Conservation (phyloP, 306 rosid species). For the Lathyrus tuberosus region DNA sequence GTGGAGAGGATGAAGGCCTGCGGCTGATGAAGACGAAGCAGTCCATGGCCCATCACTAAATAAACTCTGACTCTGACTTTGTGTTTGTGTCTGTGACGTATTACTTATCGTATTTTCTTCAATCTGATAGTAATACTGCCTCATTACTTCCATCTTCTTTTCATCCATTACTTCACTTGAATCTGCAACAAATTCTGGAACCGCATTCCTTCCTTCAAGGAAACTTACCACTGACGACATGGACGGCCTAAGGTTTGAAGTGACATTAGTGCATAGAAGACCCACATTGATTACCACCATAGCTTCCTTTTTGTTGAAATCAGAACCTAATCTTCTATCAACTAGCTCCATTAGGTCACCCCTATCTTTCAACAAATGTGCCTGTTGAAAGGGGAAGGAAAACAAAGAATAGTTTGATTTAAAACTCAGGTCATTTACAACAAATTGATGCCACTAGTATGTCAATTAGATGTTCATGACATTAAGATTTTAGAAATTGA, state of each 20-base stretch:
- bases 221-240: constrained; percentile 44
- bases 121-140: constrained; percentile 12
- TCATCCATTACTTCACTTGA: constrained; percentile 36
- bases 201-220: constrained; percentile 37
- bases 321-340: constrained; percentile 38
- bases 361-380: constrained; percentile 39
- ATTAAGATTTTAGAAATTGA: too few species aligned
- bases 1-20: constrained; percentile 10
- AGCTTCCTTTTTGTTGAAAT: constrained; percentile 37
- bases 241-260: constrained; percentile 33
- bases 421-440: too few species aligned
- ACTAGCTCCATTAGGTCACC: constrained; percentile 40
- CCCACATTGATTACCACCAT: constrained; percentile 39
- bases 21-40: constrained; percentile 29
- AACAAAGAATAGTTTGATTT: too few species aligned
- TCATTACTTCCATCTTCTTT: constrained; percentile 34
- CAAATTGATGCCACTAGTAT: too few species aligned
- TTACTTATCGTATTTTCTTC: constrained; percentile 27
- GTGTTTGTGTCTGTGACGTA: neutral
- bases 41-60: neutral
- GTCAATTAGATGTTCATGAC: too few species aligned
- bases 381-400: constrained; percentile 10
- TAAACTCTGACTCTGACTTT: neutral
- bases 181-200: constrained; percentile 31
- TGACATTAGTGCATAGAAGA: constrained; percentile 40